Conservation (phyloP, 2,329 filamentous ascomycete species). For the Bipolaris sorokiniana region DNA sequence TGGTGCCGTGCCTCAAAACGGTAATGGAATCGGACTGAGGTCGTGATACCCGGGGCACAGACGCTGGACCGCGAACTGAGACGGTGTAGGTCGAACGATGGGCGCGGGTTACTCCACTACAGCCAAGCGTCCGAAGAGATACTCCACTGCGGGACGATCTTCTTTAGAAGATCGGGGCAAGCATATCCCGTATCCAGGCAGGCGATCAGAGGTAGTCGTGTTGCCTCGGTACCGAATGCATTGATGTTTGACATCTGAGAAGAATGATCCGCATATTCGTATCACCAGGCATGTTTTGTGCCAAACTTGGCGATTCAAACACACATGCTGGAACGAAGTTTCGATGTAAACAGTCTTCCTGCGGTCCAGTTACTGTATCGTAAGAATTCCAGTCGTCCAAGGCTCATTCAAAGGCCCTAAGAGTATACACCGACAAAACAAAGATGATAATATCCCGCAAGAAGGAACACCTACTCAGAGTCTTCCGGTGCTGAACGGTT, state of each 20-base stretch:
- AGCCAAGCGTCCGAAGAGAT: conserved; percentile 18
- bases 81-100: conserved; percentile 38
- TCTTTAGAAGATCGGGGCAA: conserved; percentile 22
- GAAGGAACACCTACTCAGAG: neutral
- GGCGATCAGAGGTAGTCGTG: conserved; percentile 22
- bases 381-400: neutral
- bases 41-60: conserved; percentile 33
- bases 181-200: conserved; percentile 5
- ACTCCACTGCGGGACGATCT: conserved; percentile 26
- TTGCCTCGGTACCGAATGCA: conserved; percentile 27
- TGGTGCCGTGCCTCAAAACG: conserved; percentile 23
- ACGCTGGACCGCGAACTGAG: conserved; percentile 29
- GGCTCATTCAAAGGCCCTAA: neutral
- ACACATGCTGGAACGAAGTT: conserved; percentile 8
- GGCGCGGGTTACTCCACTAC: conserved; percentile 12
- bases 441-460: neutral
- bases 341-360: neutral
- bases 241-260: conserved; percentile 42
- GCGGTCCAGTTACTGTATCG: neutral
- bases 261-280: conserved; percentile 25
- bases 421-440: neutral
- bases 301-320: conserved; percentile 40
- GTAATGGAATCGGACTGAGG: conserved; percentile 12
- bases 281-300: conserved; percentile 33
- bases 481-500: conserved; percentile 2